These are phyloP conservation scores for Epipyxis sp. DNA, from an alignment of 108 stramenopile species.

Conservation along the genomic window DNA sequence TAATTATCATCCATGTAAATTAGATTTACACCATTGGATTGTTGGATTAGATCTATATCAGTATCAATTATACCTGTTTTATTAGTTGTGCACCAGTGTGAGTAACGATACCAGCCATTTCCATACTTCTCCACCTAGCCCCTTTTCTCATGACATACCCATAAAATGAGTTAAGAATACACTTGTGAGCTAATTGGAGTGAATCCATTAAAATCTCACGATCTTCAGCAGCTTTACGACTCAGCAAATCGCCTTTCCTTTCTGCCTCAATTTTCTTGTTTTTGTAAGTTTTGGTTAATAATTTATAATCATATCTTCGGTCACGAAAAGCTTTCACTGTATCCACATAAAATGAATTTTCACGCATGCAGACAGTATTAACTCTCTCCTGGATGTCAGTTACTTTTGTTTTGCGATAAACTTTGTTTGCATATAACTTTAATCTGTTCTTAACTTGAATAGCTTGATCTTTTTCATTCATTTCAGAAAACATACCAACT, in stretches of 20 bases:
- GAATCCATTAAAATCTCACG: constrained; percentile 89
- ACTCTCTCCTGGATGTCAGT: constrained; percentile 82
- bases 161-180: constrained; percentile 93
- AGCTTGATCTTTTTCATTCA: constrained; percentile 75
- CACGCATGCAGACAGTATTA: constrained; percentile 95
- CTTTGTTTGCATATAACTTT: constrained; percentile 87
- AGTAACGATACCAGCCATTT: constrained; percentile 99
- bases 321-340: constrained; percentile 97
- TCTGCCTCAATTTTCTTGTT: constrained; percentile 68
- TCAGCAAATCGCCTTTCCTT: constrained; percentile 69
- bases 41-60: too few species aligned
- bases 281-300: constrained; percentile 90
- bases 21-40: too few species aligned
- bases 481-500: constrained; percentile 64
- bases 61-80: too few species aligned
- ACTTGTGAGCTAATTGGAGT: constrained; percentile 98
- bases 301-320: constrained; percentile 95
- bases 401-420: constrained; percentile 91
- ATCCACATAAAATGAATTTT: constrained; percentile 98
- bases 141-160: constrained; percentile 99
- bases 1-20: too few species aligned
- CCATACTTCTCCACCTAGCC: constrained; percentile 98
- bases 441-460: constrained; percentile 67
- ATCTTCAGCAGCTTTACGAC: constrained; percentile 83
- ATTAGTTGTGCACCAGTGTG: constrained; percentile 96